Conservation (phyloP, 768 basidiomycete species). For the Inosperma sp. region DNA sequence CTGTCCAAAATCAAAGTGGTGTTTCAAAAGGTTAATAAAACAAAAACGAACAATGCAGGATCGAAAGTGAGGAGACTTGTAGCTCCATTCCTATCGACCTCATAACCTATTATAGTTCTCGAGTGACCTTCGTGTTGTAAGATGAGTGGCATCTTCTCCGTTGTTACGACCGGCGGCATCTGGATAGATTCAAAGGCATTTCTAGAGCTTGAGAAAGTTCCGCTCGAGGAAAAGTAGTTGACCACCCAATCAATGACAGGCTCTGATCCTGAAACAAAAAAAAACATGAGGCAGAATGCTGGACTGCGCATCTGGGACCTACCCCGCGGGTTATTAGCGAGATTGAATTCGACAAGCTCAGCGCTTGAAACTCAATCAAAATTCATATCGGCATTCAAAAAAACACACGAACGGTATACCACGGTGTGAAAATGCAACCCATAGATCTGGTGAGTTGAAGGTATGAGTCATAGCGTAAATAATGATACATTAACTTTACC, state of each 20-base stretch:
- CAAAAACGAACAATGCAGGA: slow-evolving; percentile 53
- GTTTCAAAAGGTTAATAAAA: neutral
- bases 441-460: slow-evolving; percentile 59
- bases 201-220: slow-evolving; percentile 19
- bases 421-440: slow-evolving; percentile 70
- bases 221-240: slow-evolving; percentile 55
- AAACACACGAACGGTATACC: slow-evolving; percentile 69
- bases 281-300: slow-evolving; percentile 1
- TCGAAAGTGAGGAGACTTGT: slow-evolving; percentile 74
- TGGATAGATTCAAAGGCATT: slow-evolving; percentile 52
- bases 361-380: slow-evolving; percentile 35
- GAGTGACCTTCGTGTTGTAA: slow-evolving; percentile 85
- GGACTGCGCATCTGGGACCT: slow-evolving; percentile 2
- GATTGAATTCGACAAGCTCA: slow-evolving; percentile 61
- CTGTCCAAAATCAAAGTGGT: slow-evolving; percentile 7
- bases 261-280: slow-evolving; percentile 34
- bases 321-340: slow-evolving; percentile 44
- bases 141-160: slow-evolving; percentile 74
- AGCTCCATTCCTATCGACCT: slow-evolving; percentile 52
- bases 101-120: slow-evolving; percentile 81
- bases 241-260: slow-evolving; percentile 69
- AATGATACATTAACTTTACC: slow-evolving; percentile 40
- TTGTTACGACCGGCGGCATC: slow-evolving; percentile 49
- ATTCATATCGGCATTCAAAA: neutral
- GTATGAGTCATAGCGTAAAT: neutral